Evolutionary conservation across 345 rosid species (phyloP), one percentile per base, ranked within the genome.

Genomic region (Citrus unshiu): DNA sequence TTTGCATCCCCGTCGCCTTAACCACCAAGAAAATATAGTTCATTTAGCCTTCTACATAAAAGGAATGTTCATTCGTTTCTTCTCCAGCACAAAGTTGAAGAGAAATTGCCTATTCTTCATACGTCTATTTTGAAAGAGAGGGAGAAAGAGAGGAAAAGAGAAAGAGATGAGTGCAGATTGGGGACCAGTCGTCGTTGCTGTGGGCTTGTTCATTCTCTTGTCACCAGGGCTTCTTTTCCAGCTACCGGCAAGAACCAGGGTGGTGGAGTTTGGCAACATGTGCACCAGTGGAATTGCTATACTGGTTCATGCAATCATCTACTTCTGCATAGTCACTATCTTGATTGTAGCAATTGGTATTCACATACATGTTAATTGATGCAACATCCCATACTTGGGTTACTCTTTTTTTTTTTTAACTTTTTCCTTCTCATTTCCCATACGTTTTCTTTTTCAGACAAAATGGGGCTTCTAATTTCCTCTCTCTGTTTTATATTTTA

Each of bases 191-290:
- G 71, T 90, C 2, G 89, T 93, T 3, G 91, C 97, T 0, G 97
- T 87, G 77, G 88, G 29, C 29, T 30, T 95, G 80, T 95, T 95
- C 91, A 89, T 95, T 79, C 84, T 95, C 29, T 74, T 95, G 57
- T 95, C 98, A 21, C 99, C 99, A 22, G 99, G 99, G 18, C 81
- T 95, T 77, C 75, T 95, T 78, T 91, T 95, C 83, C 99, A 95
- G 89, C 35, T 94, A 63, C 99, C 99, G 0, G 92, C 97, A 19
- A 93, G 88, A 46, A 79, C 82, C 1, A 85, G 98, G 58, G 92
- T 95, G 67, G 81, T 92, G 14, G 99, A 95, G 79, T 95, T 95
- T 32, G 99, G 98, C n/a, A 95, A 94, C 90, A 90, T 93, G 98
- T 79, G 77, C 24, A 95, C 97, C 3, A 93, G 99, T 66, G 98